Evolutionary conservation across 176 grass and related monocot species (phyloP), one percentile per base, ranked within the genome.

Genomic region (Oryza australiensis): DNA sequence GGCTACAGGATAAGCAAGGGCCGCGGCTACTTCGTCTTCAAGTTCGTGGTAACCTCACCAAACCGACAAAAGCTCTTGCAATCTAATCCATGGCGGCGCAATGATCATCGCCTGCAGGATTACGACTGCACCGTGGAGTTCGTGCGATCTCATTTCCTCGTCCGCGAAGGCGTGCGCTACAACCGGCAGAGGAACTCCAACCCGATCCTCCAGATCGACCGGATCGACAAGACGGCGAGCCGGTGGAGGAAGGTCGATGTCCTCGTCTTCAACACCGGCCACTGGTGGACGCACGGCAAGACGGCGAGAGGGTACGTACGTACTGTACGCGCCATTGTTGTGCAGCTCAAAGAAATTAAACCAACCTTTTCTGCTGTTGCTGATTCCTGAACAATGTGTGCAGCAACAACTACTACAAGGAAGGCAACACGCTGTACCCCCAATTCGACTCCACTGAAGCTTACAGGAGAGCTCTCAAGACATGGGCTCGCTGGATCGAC

Each of bases 201-300:
- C 83, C 95, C 95, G 8, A 98, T 64, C 80, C 92, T 98, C 34
- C 83, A 86, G 42, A 98, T 95, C 71, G 92, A 98, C 78, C 74
- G 72, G 55, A 88, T 98, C 9, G 92, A 95, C 84, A 98, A 98
- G 85, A 88, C 90, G 69, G 90, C 90, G 9, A 91, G 35, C 45
- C 79, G 95, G 40, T 98, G 95, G 95, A 95, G 76, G 81, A 88
- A 81, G 66, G 95, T 73, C 30, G 88, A 98, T 72, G 85, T 98
- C 68, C 77, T 98, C 77, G 68, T 98, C 72, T 98, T 98, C 84
- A 98, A 98, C 83, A 98, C 95, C 62, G 95, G 95, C 22, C 95
- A 98, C 84, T 98, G 95, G 95, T 98, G 95, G 95, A 93, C 87
- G 26, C 95, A 98, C 94, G 90, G 92, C 63, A 98, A 98, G 84